These are phyloP conservation scores for Styphnolobium japonicum DNA, from an alignment of 306 rosid species.

Conservation along the genomic window DNA sequence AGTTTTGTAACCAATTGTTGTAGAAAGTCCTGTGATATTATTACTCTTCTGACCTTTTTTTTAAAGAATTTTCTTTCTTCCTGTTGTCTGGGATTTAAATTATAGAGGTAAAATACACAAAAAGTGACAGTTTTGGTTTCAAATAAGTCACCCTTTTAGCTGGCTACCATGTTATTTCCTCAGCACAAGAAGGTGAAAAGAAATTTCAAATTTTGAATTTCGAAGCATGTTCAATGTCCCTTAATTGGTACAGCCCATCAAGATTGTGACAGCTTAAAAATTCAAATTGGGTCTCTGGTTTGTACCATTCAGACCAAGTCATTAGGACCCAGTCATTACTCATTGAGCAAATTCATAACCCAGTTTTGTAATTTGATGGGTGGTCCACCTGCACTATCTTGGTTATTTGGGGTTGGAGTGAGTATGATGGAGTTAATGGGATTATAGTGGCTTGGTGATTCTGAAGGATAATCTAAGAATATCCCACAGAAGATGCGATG, in stretches of 20 bases:
- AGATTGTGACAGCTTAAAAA: neutral
- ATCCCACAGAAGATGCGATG: slow-evolving; percentile 38
- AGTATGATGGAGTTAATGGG: neutral
- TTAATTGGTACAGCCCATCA: neutral
- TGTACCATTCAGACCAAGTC: neutral
- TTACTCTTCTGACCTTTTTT: slow-evolving; percentile 24
- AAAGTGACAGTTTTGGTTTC: slow-evolving; percentile 42
- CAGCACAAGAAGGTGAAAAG: slow-evolving; percentile 3
- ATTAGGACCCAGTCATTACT: neutral
- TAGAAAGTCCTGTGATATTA: slow-evolving; percentile 26
- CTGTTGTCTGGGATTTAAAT: slow-evolving; percentile 21
- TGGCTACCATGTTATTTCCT: slow-evolving; percentile 12
- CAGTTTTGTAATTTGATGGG: neutral
- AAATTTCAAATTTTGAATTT: slow-evolving; percentile 16
- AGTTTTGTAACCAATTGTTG: slow-evolving; percentile 41
- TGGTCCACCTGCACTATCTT: slow-evolving; percentile 26
- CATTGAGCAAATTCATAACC: neutral
- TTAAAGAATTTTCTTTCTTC: neutral
- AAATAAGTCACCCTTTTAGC: slow-evolving; percentile 31
- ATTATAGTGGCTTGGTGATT: neutral
- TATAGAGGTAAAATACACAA: slow-evolving; percentile 31
- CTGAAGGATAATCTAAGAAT: slow-evolving; percentile 23
- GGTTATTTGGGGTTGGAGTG: neutral
- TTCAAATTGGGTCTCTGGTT: neutral
- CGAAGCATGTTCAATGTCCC: neutral